These are phyloP conservation scores for Microbotryum saponariae DNA, from an alignment of 1,284 basidiomycete genomes.

Conservation along the genomic window DNA sequence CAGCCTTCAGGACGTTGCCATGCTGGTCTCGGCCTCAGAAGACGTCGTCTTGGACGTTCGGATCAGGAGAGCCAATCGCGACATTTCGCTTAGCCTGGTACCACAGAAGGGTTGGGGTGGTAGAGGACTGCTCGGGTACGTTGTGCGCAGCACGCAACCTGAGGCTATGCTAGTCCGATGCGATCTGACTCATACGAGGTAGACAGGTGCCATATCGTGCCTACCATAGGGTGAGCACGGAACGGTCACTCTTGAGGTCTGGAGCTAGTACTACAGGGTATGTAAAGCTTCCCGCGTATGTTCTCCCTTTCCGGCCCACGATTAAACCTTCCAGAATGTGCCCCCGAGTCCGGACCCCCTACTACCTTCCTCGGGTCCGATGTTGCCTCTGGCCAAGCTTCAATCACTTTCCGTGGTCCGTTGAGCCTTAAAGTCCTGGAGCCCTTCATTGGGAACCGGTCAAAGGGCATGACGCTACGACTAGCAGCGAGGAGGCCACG, in stretches of 20 bases:
- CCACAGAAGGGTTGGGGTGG: conserved; percentile 64
- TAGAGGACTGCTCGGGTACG: conserved; percentile 64
- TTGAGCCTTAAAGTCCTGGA: neutral
- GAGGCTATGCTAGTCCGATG: no score
- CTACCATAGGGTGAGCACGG: neutral
- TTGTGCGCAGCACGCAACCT: neutral
- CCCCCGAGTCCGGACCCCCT: conserved; percentile 1
- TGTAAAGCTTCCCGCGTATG: neutral
- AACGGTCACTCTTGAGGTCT: neutral
- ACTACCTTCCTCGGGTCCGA: neutral
- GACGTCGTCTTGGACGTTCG: conserved; percentile 50
- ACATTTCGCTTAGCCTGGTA: conserved; percentile 47
- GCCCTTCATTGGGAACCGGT: neutral
- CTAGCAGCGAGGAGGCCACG: neutral
- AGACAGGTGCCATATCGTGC: conserved; percentile 2
- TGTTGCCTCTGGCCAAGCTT: neutral
- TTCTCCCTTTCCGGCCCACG: neutral
- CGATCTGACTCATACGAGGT: no score
- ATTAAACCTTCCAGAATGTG: no score
- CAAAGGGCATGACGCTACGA: neutral
- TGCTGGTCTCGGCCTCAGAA: conserved; percentile 62
- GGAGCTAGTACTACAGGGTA: neutral
- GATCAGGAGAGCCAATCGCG: conserved; percentile 43
- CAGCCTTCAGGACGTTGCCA: conserved; percentile 59
- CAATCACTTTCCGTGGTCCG: neutral